phyloP scores from a whole-genome alignment of 768 basidiomycete genomes.

The Lactifluus volemus region DNA sequence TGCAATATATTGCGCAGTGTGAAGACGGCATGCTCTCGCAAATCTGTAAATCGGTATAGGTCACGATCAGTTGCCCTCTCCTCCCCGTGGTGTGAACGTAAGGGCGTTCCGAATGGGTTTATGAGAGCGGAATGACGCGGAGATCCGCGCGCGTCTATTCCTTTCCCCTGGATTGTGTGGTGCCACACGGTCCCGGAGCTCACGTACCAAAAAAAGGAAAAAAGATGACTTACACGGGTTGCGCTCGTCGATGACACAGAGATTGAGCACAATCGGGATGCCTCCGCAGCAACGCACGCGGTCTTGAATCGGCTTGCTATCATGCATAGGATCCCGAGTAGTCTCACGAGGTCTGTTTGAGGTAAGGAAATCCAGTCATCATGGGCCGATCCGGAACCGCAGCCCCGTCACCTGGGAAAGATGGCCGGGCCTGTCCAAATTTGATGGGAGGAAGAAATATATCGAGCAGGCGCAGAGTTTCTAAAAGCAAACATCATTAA shows the following conservation, averaged over 20 bases:
- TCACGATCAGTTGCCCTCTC: neutral
- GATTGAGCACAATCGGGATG: slow-evolving; percentile 73
- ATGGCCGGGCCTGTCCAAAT: slow-evolving; percentile 43
- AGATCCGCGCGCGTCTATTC: neutral
- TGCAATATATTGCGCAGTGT: slow-evolving; percentile 71
- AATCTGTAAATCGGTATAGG: slow-evolving; percentile 44
- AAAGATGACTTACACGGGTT: slow-evolving; percentile 72
- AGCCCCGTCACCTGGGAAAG: neutral
- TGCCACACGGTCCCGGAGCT: neutral
- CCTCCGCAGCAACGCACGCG: slow-evolving; percentile 61
- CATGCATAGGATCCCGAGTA: slow-evolving; percentile 75
- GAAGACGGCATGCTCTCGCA: slow-evolving; percentile 89
- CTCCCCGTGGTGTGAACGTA: neutral
- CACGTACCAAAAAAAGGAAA: neutral
- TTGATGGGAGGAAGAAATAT: slow-evolving; percentile 78
- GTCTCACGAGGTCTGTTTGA: slow-evolving; percentile 84
- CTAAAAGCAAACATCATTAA: slow-evolving; percentile 31
- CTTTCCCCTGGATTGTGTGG: too few species aligned
- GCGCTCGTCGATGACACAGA: slow-evolving; percentile 84
- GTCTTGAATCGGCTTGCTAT: slow-evolving; percentile 61
- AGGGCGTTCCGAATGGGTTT: neutral
- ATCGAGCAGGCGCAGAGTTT: slow-evolving; percentile 66
- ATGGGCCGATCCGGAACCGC: neutral
- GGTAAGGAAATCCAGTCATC: slow-evolving; percentile 64
- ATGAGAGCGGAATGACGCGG: neutral